Evolutionary conservation across 2,329 filamentous ascomycete species (phyloP).

Genomic region (Exserohilum rostratum): DNA sequence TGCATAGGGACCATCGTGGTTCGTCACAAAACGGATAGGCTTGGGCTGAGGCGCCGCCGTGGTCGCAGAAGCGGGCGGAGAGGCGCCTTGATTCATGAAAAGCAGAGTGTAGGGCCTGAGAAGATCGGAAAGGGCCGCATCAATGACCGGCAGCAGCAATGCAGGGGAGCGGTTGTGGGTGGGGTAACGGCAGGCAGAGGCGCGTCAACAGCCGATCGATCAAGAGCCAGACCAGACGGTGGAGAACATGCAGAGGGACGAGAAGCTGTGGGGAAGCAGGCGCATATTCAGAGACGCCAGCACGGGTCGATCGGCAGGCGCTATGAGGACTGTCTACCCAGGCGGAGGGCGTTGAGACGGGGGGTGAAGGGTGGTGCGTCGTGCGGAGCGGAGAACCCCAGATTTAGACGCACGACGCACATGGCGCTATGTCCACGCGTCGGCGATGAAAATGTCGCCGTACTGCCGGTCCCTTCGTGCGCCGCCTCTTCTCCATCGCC

Average conservation of each 20-base stretch:
- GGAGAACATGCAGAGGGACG: constrained; percentile 18
- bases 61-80: constrained; percentile 36
- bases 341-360: constrained; percentile 4
- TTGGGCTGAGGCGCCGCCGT: constrained; percentile 40
- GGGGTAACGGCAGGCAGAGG: constrained; percentile 17
- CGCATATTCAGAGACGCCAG: constrained; percentile 27
- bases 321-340: constrained; percentile 1
- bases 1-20: constrained; percentile 51
- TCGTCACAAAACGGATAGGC: constrained; percentile 52
- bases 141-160: constrained; percentile 4
- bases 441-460: constrained; percentile 5
- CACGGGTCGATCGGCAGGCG: constrained; percentile 13
- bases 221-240: constrained; percentile 16
- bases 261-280: constrained; percentile 21
- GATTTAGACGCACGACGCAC: constrained; percentile 12
- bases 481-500: background rate
- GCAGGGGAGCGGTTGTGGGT: constrained; percentile 14
- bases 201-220: constrained; percentile 11
- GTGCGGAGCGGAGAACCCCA: constrained; percentile 17
- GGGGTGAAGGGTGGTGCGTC: constrained; percentile 1
- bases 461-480: background rate
- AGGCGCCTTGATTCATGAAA: constrained; percentile 45
- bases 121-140: constrained; percentile 16
- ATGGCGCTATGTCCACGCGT: background rate
- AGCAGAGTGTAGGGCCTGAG: constrained; percentile 18